These are phyloP conservation scores for Paramyrothecium roridum DNA, from an alignment of 2,329 filamentous ascomycete genomes.

Conservation along the genomic window DNA sequence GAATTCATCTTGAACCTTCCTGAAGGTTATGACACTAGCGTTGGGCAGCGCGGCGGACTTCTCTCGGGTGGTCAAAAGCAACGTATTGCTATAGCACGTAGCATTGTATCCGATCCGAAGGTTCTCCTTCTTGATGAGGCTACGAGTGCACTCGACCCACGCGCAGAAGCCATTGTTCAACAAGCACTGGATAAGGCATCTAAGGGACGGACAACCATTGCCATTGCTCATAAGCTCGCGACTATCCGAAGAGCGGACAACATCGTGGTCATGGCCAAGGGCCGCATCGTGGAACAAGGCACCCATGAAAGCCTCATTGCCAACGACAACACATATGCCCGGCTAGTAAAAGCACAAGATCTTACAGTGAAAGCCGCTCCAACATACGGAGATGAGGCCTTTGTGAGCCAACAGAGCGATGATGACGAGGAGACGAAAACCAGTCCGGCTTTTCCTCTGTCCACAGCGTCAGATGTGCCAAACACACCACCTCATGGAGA, in stretches of 20 bases:
- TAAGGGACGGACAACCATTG: constrained; percentile 59
- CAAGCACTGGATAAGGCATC: constrained; percentile 51
- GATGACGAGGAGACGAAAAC: no score
- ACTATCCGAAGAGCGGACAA: constrained; percentile 61
- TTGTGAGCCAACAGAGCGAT: no score
- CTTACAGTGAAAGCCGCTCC: no score
- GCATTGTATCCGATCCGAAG: constrained; percentile 60
- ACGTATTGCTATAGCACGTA: constrained; percentile 63
- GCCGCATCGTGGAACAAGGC: constrained; percentile 58
- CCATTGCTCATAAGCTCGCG: constrained; percentile 60
- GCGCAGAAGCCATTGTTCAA: constrained; percentile 50
- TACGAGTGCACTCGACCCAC: constrained; percentile 54
- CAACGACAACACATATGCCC: constrained; percentile 44
- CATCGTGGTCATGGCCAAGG: constrained; percentile 62
- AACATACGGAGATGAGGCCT: no score
- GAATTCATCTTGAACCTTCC: constrained; percentile 50
- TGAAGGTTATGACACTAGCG: constrained; percentile 54
- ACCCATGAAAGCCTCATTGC: constrained; percentile 56
- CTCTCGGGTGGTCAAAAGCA: constrained; percentile 67
- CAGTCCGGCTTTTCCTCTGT: no score
- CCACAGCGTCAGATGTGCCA: no score
- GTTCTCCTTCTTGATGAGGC: constrained; percentile 69
- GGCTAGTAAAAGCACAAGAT: constrained; percentile 43
- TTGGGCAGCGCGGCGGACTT: constrained; percentile 63
- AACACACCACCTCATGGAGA: no score